Evolutionary conservation across 495 filamentous ascomycete species (phyloP).

Genomic region (Aspergillus cristatus): DNA sequence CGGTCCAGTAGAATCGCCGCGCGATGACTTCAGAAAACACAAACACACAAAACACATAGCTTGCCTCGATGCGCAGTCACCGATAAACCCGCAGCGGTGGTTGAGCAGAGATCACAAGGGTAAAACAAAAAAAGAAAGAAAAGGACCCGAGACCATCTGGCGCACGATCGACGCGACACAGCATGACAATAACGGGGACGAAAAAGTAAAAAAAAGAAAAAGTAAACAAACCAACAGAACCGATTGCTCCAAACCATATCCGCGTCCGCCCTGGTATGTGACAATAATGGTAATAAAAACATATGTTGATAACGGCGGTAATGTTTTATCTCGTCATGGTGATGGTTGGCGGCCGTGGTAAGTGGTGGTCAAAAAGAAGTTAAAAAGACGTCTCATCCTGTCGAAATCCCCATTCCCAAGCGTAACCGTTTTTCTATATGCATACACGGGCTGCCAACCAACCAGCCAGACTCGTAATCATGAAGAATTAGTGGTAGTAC

Average conservation of each 20-base stretch:
- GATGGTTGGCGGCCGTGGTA: too few relatives aligned
- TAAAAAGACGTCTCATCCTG: too few relatives aligned
- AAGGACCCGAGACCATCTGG: constrained; percentile 5
- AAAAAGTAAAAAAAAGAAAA: too few relatives aligned
- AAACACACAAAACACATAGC: too few relatives aligned
- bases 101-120: constrained; percentile 1
- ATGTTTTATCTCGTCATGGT: too few relatives aligned
- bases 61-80: too few relatives aligned
- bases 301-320: neutral
- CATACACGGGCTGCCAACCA: neutral
- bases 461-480: constrained; percentile 11
- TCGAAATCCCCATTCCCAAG: too few relatives aligned
- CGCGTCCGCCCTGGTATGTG: constrained; percentile 5
- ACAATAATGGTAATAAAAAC: neutral
- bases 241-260: constrained; percentile 12
- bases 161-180: constrained; percentile 3
- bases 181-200: constrained; percentile 4
- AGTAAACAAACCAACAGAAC: constrained; percentile 10
- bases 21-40: too few relatives aligned
- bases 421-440: too few relatives aligned
- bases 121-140: constrained; percentile 6
- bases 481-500: constrained; percentile 6
- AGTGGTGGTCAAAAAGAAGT: too few relatives aligned
- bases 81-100: too few relatives aligned
- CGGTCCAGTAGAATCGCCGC: too few relatives aligned